Percentiles rank a stretch among this genome's conserved stretches.
Evolutionary conservation across 371 early-diverging fungal genomes (phyloP).

Genomic region (Syncephalastrum sp.): DNA sequence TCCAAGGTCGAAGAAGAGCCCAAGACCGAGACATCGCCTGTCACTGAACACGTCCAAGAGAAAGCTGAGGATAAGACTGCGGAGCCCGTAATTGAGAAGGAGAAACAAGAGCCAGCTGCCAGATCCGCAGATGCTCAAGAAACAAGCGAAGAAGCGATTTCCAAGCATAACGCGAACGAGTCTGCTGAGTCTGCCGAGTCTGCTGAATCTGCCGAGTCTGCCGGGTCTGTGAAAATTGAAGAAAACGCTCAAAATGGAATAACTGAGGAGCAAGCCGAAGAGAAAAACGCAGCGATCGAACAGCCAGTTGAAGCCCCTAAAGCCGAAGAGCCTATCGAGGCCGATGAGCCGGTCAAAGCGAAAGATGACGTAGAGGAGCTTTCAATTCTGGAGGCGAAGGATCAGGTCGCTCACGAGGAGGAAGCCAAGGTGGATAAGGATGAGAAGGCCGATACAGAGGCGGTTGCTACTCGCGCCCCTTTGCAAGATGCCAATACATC

Average conservation of each 20-base stretch:
- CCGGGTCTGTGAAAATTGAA: not conserved
- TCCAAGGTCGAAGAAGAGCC: not conserved
- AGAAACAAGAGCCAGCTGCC: not conserved
- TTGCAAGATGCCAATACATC: not conserved
- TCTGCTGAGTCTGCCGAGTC: not conserved
- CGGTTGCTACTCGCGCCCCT: too few relatives aligned
- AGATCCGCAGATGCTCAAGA: not conserved
- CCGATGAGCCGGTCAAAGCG: slow-evolving; percentile 1
- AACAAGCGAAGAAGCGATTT: not conserved
- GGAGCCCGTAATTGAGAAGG: not conserved
- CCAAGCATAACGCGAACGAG: not conserved
- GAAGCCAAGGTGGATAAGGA: not conserved
- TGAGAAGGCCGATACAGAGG: not conserved
- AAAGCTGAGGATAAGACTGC: not conserved
- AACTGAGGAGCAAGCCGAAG: not conserved
- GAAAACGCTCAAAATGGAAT: not conserved
- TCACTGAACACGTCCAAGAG: not conserved
- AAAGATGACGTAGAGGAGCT: not conserved
- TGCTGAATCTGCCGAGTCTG: not conserved
- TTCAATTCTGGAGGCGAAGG: not conserved
- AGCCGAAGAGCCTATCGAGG: not conserved
- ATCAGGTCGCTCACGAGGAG: not conserved
- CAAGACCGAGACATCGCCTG: not conserved
- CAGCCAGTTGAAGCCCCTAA: not conserved
- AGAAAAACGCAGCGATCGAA: not conserved